Base-by-base conservation (phyloP, 129 eudicot species). In the Arctium minus region DNA sequence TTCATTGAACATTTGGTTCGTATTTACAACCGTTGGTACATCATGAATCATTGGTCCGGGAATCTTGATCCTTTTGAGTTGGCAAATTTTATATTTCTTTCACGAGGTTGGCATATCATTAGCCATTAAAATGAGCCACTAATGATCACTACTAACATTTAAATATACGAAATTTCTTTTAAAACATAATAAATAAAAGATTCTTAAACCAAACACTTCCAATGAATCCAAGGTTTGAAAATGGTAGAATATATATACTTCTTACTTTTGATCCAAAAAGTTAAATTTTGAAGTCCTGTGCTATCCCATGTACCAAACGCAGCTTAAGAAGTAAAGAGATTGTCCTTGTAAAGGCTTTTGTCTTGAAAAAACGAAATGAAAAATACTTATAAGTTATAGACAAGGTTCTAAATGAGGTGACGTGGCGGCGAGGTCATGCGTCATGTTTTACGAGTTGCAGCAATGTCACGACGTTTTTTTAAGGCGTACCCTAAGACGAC, bases 31-130 rank as follows among this genome's bases (percentile, higher is more conserved):
- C 27, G 27, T 22, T 22, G 27, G 83, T 72, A 73, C 70, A 44
- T 1, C 44, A 76, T 68, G 73, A 53, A 83, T 50, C 46, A 80
- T 53, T 80, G 80, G 77, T 53, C 35, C 13, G 50, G 85, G 86
- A 83, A 83, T 76, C 53, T 76, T 76, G 38, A 37, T 29, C 17
- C 32, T 48, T 35, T 44, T 42, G 71, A 70, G 75, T 29, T 46
- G 81, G 81, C 86, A 75, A 75, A 80, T 62, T 40, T 46, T 30
- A 40, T 10, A 56, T 50, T 78, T 79, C 75, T 72, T 71, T 46
- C 40, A 83, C 31, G 62, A 67, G 73, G 50, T 11, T 36, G 69
- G 29, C 76, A 70, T 53, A 68, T 76, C 44, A 83, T 83, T 71
- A 83, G 40, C 82, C 64, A 77, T 53, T 70, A 8, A 70, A 27